Percentiles rank a stretch among this genome's conserved stretches.
Conservation (phyloP, 2,329 filamentous ascomycete genomes). For the Epichloe sp. region DNA sequence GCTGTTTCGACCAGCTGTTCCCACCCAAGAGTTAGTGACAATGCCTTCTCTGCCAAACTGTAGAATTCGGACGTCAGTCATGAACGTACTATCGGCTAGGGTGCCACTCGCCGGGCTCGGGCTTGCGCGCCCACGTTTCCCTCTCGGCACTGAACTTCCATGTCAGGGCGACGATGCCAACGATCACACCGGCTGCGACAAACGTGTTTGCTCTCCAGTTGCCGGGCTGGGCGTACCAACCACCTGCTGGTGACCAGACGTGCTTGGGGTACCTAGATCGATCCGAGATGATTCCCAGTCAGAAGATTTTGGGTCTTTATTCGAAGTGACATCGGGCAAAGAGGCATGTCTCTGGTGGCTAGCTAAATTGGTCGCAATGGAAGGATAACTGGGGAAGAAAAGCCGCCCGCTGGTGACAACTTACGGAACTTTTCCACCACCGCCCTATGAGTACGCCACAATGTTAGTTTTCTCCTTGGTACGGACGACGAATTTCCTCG, state of each 20-base stretch:
- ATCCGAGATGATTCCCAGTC: background rate
- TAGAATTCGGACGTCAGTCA: background rate
- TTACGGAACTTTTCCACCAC: slow-evolving; percentile 56
- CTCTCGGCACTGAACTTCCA: slow-evolving; percentile 64
- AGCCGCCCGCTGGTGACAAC: slow-evolving; percentile 11
- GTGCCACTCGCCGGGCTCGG: slow-evolving; percentile 64
- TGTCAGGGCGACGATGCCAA: slow-evolving; percentile 53
- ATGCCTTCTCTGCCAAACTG: background rate
- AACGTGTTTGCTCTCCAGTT: slow-evolving; percentile 95
- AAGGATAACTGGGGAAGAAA: background rate
- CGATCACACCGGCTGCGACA: slow-evolving; percentile 54
- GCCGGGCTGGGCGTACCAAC: slow-evolving; percentile 88
- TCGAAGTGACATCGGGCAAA: slow-evolving; percentile 1
- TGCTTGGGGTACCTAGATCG: slow-evolving; percentile 78
- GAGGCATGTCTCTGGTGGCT: slow-evolving; percentile 8
- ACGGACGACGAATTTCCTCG: background rate
- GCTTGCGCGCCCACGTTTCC: slow-evolving; percentile 62
- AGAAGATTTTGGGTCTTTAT: slow-evolving; percentile 4
- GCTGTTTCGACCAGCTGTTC: slow-evolving; percentile 31
- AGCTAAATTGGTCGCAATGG: slow-evolving; percentile 5
- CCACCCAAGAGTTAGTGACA: background rate
- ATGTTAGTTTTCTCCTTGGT: background rate
- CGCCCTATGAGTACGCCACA: slow-evolving; percentile 41
- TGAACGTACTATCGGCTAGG: slow-evolving; percentile 66
- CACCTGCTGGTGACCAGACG: slow-evolving; percentile 96